Evolutionary conservation across 768 basidiomycete species (phyloP), one percentile per base, ranked within the genome.

Genomic region (Russula lepida): DNA sequence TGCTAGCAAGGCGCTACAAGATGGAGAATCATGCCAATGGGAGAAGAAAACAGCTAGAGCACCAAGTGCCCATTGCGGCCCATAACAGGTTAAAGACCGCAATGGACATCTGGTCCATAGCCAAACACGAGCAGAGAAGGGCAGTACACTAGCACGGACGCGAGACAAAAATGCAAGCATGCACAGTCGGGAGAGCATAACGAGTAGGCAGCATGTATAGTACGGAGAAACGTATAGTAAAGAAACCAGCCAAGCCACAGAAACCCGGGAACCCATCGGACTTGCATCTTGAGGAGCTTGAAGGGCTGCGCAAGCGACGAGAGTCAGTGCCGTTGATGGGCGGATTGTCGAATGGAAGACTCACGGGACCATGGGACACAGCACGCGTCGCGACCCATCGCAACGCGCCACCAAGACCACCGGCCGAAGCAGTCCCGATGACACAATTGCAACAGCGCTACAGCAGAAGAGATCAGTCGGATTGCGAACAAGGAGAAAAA

Each of bases 221-320:
- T 25, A 46, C 19, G 19, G 39, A 41, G 19, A 7, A 17, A 21
- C 19, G 21, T 44, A 44, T 21, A 25, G 12, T 30, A 60, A 46
- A 6, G 27, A 23, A 27, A n/a, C 19, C 30, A 54, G 28, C 25
- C n/a, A 53, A 47, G 41, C 32, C 44, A 47, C 11, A 12, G 52
- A 23, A 11, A 47, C 23, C 46, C 3, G 28, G 28, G 9, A 39
- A 50, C 5, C 41, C 21, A 52, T 37, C 6, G 27, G 25, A 48
- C 53, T 54, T 39, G 59, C 44, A 60, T 55, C 54, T 43, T 50
- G 59, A 49, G 17, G n/a, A n/a, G 11, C 54, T 33, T 55, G 60
- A 56, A 30, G 53, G 27, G 19, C 32, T 41, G 21, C 21, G 39
- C 32, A 37, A 27, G n/a, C 11, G 7, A 43, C 56, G 25, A 51